phyloP scores from a whole-genome alignment of 1,284 basidiomycete species.

The Ceratobasidium sp. region DNA sequence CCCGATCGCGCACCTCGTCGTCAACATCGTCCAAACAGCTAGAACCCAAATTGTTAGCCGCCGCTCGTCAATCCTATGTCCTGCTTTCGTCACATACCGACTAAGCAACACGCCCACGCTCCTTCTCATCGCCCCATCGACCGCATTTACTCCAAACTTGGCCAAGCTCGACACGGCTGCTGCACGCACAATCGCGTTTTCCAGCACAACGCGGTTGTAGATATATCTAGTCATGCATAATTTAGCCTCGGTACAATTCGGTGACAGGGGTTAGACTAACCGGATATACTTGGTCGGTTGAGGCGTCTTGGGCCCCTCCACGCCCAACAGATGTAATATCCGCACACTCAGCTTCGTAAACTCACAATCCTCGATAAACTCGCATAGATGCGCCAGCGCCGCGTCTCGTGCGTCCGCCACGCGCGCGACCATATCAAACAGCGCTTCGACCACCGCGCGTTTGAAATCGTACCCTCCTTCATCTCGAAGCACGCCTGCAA shows the following conservation, averaged over 20 bases:
- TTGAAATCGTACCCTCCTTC: conserved; percentile 99
- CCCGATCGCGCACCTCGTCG: conserved; percentile 98
- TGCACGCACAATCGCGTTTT: conserved; percentile 97
- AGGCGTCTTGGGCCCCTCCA: conserved; percentile 95
- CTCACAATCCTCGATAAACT: conserved; percentile 99
- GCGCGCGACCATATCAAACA: conserved; percentile 99
- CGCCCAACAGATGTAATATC: conserved; percentile 93
- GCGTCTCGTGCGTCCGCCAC: conserved; percentile 96
- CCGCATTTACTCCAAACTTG: conserved; percentile 94
- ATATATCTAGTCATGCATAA: conserved; percentile 78
- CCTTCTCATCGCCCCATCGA: conserved; percentile 83
- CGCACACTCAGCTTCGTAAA: conserved; percentile 99
- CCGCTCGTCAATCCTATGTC: too few relatives aligned
- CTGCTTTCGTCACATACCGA: conserved; percentile 66
- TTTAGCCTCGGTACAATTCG: neutral
- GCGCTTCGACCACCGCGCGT: conserved; percentile 98
- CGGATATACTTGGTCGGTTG: conserved; percentile 97
- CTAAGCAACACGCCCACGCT: conserved; percentile 90
- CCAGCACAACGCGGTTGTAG: conserved; percentile 98
- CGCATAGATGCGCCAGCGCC: conserved; percentile 98
- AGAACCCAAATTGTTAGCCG: neutral
- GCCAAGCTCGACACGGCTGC: conserved; percentile 95
- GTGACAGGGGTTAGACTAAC: conserved; percentile 8
- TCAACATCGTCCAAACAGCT: conserved; percentile 99
- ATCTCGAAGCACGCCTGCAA: conserved; percentile 93